phyloP scores from a whole-genome alignment of 129 eudicot genomes.

The Rutidosis leptorrhynchoides region DNA sequence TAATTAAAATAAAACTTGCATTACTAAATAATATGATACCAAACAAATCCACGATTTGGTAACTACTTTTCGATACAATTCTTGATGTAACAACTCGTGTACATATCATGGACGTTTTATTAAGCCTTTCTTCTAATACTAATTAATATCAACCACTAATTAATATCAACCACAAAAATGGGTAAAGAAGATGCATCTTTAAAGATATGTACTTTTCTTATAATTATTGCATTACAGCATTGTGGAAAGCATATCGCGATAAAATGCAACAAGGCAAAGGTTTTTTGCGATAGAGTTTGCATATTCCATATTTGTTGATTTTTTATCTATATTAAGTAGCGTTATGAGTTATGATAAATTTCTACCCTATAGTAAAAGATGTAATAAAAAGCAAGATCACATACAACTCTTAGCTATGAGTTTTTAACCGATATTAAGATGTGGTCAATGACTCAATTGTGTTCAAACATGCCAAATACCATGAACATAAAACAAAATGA shows the following conservation, averaged over 20 bases:
- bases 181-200: slow-evolving; percentile 1
- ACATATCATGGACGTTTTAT: slow-evolving; percentile 3
- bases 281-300: neutral
- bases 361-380: neutral
- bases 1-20: no score
- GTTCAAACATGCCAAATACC: neutral
- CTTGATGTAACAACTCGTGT: slow-evolving; percentile 12
- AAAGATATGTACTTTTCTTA: no score
- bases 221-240: no score
- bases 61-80: slow-evolving; percentile 8
- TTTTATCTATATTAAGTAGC: neutral
- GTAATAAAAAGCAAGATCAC: neutral
- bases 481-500: neutral
- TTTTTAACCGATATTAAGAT: neutral
- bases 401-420: neutral
- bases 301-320: neutral
- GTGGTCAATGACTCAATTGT: neutral
- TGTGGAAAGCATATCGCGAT: no score
- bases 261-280: no score
- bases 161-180: neutral
- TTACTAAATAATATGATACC: no score
- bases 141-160: neutral
- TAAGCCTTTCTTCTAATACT: neutral
- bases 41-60: neutral
- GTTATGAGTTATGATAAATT: neutral